phyloP scores from a whole-genome alignment of 1,139 yeast species.

The Suhomyces maxii region DNA sequence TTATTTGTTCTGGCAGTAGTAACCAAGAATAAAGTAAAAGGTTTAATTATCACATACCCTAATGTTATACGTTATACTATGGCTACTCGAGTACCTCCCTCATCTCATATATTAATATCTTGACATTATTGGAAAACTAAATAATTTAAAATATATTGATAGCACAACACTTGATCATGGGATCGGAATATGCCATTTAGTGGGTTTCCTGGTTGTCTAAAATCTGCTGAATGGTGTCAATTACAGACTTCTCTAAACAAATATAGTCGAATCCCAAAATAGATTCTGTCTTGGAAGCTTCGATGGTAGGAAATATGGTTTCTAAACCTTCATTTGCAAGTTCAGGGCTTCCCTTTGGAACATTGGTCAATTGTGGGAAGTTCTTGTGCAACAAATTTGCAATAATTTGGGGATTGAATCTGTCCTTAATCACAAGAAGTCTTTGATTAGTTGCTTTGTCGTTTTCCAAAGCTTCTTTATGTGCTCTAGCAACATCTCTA shows the following conservation, averaged over 20 bases:
- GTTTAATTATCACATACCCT: too few species aligned
- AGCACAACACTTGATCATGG: too few species aligned
- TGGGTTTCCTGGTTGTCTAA: conserved; percentile 18
- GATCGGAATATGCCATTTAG: too few species aligned
- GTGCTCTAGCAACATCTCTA: conserved; percentile 28
- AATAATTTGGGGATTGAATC: conserved; percentile 12
- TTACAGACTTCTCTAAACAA: conserved; percentile 34
- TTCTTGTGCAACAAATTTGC: conserved; percentile 15
- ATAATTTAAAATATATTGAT: too few species aligned
- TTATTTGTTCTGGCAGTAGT: too few species aligned
- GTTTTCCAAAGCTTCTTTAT: conserved; percentile 26
- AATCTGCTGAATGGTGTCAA: conserved; percentile 44
- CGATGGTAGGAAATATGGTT: background rate
- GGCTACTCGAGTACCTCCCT: too few species aligned
- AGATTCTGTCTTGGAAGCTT: background rate
- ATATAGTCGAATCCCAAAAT: conserved; percentile 40
- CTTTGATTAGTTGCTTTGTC: conserved; percentile 1
- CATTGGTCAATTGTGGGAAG: conserved; percentile 20
- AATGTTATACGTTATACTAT: too few species aligned
- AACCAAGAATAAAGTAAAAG: too few species aligned
- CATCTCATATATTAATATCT: too few species aligned
- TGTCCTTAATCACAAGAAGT: conserved; percentile 1
- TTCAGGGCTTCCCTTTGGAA: conserved; percentile 28
- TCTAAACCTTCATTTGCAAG: conserved; percentile 10
- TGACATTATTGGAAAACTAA: too few species aligned